Conservation (phyloP, 2,329 filamentous ascomycete species). For the Clonostachys sp. region DNA sequence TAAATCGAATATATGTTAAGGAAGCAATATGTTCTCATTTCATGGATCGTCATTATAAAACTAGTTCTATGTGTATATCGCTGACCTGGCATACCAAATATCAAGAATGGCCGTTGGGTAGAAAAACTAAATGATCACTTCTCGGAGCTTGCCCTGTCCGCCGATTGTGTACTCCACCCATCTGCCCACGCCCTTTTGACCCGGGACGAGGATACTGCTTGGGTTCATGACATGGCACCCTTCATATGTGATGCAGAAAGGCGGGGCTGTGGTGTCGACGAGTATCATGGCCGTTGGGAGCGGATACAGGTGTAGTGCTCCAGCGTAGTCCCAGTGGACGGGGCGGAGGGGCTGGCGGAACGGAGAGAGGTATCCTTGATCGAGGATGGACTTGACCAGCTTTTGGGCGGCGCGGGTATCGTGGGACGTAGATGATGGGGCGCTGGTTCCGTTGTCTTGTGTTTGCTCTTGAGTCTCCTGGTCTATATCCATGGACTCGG, state of each 20-base stretch:
- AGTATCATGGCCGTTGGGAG: slow-evolving; percentile 80
- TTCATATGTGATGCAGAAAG: slow-evolving; percentile 88
- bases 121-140: slow-evolving; percentile 49
- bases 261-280: slow-evolving; percentile 73
- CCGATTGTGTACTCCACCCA: slow-evolving; percentile 87
- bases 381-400: slow-evolving; percentile 85
- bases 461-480: too few relatives aligned
- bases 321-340: slow-evolving; percentile 83
- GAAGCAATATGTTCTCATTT: too few relatives aligned
- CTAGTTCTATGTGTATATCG: too few relatives aligned
- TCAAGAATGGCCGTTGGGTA: too few relatives aligned
- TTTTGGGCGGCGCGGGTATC: slow-evolving; percentile 62
- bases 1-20: too few relatives aligned
- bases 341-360: slow-evolving; percentile 79
- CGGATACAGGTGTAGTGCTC: slow-evolving; percentile 77
- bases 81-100: too few relatives aligned
- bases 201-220: slow-evolving; percentile 67
- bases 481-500: slow-evolving; percentile 35
- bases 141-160: slow-evolving; percentile 56
- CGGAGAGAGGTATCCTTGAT: slow-evolving; percentile 84
- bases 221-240: slow-evolving; percentile 96
- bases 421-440: slow-evolving; percentile 14
- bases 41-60: too few relatives aligned
- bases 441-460: slow-evolving; percentile 6
- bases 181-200: slow-evolving; percentile 62